Evolutionary conservation across 2,329 filamentous ascomycete genomes (phyloP).

Genomic region (Colletotrichum sp.): DNA sequence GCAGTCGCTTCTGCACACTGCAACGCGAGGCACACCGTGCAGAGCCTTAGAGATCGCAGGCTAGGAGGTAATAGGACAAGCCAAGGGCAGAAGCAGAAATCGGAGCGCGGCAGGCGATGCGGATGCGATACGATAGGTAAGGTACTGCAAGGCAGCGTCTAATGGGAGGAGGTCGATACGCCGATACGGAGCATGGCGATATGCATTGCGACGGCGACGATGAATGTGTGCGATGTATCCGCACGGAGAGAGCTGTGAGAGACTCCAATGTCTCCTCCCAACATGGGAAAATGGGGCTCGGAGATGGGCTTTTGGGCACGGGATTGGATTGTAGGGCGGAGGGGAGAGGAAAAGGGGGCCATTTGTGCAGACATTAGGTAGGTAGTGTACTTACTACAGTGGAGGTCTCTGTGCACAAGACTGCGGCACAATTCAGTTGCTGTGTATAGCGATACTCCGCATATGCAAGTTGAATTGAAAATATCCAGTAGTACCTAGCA

Average conservation of each 20-base stretch:
- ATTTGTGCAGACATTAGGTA: neutral
- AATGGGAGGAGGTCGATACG: neutral
- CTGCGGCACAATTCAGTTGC: neutral
- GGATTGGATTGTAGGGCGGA: neutral
- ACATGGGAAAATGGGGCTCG: neutral
- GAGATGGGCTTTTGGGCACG: neutral
- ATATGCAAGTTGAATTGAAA: neutral
- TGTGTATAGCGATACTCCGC: neutral
- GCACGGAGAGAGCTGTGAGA: neutral
- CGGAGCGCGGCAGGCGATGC: neutral
- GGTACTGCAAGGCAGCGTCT: neutral
- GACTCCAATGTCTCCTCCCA: neutral
- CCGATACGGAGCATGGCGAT: neutral
- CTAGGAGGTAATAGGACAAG: neutral
- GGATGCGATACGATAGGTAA: neutral
- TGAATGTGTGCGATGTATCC: neutral
- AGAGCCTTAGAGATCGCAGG: neutral
- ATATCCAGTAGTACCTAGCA: neutral
- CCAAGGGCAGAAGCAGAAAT: neutral
- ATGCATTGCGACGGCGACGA: neutral
- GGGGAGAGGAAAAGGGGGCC: neutral
- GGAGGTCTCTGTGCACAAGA: neutral
- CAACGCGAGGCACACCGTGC: neutral
- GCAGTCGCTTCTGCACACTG: slow-evolving; percentile 2
- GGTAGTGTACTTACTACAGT: neutral